Conservation (phyloP, 169 alveolate species). For the Plasmodium cynomolgi region DNA sequence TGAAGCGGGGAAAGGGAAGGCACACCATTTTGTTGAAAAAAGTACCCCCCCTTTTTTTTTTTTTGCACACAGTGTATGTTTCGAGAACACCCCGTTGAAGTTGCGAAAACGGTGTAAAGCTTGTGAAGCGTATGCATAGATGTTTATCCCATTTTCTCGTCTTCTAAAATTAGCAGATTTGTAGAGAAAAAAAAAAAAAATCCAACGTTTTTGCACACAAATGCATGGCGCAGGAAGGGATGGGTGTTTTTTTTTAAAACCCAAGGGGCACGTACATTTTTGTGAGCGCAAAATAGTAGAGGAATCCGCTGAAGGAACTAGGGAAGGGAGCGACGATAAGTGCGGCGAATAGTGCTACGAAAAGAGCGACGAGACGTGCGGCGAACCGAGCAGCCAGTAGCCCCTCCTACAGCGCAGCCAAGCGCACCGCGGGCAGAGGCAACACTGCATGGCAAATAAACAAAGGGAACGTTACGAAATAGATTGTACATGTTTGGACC, state of each 20-base stretch:
- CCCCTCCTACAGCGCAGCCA: neutral
- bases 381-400: neutral
- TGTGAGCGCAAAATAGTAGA: neutral
- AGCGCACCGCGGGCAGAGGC: neutral
- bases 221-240: neutral
- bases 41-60: neutral
- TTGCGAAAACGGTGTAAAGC: neutral
- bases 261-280: neutral
- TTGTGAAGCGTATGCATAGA: neutral
- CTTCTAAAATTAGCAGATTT: neutral
- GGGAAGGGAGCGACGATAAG: neutral
- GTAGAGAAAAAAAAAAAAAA: neutral
- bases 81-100: neutral
- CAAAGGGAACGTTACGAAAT: conserved; percentile 11
- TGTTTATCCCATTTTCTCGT: neutral
- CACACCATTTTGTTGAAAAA: neutral
- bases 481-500: conserved; percentile 68
- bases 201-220: neutral
- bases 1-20: neutral
- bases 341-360: neutral
- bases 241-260: neutral
- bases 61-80: neutral
- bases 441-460: conserved; percentile 42
- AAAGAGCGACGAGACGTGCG: neutral
- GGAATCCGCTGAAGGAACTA: neutral